A percentile compares a stretch with the other conserved stretches of the same genome.
Conservation (phyloP, 2,329 filamentous ascomycete species). For the Mollisiaceae sp. region DNA sequence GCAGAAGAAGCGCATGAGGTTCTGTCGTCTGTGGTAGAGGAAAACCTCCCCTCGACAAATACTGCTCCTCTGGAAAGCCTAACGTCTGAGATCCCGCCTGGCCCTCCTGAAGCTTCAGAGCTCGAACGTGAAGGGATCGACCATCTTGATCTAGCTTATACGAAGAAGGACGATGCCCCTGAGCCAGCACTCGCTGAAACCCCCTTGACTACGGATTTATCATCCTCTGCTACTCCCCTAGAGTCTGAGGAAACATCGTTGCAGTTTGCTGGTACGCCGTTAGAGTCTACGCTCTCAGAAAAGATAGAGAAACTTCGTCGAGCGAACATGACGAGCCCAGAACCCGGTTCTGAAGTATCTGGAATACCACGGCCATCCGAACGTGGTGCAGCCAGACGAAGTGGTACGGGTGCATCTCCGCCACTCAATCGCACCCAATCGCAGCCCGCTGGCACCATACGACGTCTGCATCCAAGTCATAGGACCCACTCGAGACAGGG, state of each 20-base stretch:
- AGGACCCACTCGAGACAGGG: slow-evolving; percentile 33
- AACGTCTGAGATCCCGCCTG: slow-evolving; percentile 5
- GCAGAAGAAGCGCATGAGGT: slow-evolving; percentile 68
- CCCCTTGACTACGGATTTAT: slow-evolving; percentile 20
- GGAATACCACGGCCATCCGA: slow-evolving; percentile 42
- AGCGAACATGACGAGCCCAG: slow-evolving; percentile 28
- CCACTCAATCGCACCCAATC: slow-evolving; percentile 43
- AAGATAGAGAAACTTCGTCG: slow-evolving; percentile 40
- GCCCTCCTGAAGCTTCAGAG: slow-evolving; percentile 36
- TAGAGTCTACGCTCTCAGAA: slow-evolving; percentile 38
- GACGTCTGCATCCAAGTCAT: slow-evolving; percentile 33
- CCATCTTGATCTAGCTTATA: slow-evolving; percentile 64
- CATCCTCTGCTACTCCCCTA: slow-evolving; percentile 16
- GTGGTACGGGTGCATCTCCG: slow-evolving; percentile 37
- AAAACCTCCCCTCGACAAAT: slow-evolving; percentile 43
- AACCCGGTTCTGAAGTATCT: slow-evolving; percentile 35
- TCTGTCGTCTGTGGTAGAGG: slow-evolving; percentile 67
- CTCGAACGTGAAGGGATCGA: slow-evolving; percentile 59
- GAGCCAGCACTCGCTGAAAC: slow-evolving; percentile 23
- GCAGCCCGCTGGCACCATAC: slow-evolving; percentile 42
- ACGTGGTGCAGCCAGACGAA: slow-evolving; percentile 34
- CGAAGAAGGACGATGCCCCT: slow-evolving; percentile 23
- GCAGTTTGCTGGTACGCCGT: slow-evolving; percentile 19
- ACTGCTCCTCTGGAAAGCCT: neutral
- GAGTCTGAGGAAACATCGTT: slow-evolving; percentile 13